Evolutionary conservation across 1,139 yeast species (phyloP).

Genomic region (Taiozyma onychis): DNA sequence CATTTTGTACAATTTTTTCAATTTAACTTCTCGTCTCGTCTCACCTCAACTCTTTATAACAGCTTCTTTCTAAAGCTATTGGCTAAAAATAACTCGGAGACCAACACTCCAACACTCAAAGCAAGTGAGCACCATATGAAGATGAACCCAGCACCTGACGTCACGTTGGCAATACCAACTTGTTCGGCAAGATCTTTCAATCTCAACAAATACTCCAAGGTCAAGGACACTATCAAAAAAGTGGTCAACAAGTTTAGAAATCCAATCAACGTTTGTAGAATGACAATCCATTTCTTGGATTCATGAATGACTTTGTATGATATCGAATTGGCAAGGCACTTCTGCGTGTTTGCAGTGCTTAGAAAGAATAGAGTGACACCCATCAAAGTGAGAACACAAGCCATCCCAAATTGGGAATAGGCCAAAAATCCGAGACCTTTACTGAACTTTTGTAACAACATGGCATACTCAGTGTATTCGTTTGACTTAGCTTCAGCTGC

Average conservation of each 20-base stretch:
- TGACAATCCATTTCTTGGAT: conserved; percentile 4
- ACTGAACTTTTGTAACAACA: conserved; percentile 22
- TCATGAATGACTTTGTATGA: background rate
- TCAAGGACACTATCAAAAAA: conserved; percentile 18
- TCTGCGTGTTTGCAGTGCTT: background rate
- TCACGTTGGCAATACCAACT: conserved; percentile 23
- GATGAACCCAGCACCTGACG: conserved; percentile 16
- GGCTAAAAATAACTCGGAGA: conserved; percentile 14
- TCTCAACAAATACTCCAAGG: conserved; percentile 18
- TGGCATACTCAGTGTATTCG: conserved; percentile 20
- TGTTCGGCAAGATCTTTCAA: conserved; percentile 13
- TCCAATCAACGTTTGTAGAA: conserved; percentile 5
- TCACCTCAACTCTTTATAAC: background rate
- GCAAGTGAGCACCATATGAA: conserved; percentile 17
- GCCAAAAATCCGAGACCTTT: conserved; percentile 21
- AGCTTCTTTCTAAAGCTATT: conserved; percentile 13
- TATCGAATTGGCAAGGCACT: background rate
- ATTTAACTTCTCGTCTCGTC: background rate
- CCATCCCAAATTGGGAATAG: conserved; percentile 8
- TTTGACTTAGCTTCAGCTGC: conserved; percentile 9
- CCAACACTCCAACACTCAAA: conserved; percentile 5
- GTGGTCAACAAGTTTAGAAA: conserved; percentile 11
- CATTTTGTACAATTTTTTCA: background rate
- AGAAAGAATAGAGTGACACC: conserved; percentile 2
- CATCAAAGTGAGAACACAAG: conserved; percentile 2